These are phyloP conservation scores for Escovopsis sp. DNA, from an alignment of 2,329 filamentous ascomycete genomes.

Conservation along the genomic window DNA sequence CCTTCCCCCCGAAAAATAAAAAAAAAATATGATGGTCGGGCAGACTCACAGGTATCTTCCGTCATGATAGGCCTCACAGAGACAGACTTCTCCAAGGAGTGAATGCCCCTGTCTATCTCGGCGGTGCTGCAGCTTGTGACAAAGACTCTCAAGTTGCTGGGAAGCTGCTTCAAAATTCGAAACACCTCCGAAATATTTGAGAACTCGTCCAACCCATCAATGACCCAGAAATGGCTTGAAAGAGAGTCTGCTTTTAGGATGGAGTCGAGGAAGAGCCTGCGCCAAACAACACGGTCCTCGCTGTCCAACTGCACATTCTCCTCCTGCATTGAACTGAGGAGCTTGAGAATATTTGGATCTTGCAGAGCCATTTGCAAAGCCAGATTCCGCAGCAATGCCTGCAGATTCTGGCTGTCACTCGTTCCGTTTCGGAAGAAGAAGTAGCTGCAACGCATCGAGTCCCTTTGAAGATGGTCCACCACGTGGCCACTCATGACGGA, in stretches of 20 bases:
- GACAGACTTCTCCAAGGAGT: no score
- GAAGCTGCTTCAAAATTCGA: background rate
- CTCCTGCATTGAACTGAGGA: background rate
- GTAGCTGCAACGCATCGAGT: background rate
- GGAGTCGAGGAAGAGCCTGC: conserved; percentile 3
- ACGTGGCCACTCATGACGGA: background rate
- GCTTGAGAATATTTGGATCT: background rate
- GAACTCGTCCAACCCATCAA: conserved; percentile 2
- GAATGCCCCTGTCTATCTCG: no score
- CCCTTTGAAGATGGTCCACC: background rate
- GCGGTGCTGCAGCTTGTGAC: background rate
- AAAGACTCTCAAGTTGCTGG: background rate
- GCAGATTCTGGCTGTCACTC: background rate
- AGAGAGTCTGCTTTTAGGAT: conserved; percentile 1
- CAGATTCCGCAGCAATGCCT: background rate
- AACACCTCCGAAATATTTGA: background rate
- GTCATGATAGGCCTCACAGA: background rate
- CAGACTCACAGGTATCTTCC: conserved; percentile 1
- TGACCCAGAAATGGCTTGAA: conserved; percentile 3
- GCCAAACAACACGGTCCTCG: background rate
- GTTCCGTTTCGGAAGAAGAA: conserved; percentile 2
- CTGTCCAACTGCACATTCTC: background rate
- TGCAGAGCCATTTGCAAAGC: conserved; percentile 1
- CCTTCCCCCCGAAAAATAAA: background rate
- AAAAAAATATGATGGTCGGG: no score